phyloP scores from a whole-genome alignment of 768 basidiomycete genomes.

The Phanerochaete carnosa region DNA sequence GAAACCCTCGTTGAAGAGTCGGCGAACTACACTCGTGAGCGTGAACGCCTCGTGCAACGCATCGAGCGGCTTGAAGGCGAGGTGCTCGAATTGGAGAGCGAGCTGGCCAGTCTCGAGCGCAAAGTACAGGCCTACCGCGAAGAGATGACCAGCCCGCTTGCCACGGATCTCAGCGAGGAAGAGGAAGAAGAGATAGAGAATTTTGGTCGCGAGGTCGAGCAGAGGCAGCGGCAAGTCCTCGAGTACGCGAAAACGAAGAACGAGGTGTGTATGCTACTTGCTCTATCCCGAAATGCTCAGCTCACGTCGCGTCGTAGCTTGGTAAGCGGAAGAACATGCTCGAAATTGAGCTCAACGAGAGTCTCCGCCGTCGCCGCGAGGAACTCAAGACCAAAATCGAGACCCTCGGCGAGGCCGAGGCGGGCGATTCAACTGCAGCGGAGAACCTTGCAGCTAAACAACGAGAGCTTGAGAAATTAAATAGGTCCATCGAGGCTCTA shows the following conservation, averaged over 20 bases:
- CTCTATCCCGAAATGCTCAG: neutral
- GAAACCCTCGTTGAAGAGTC: constrained; percentile 67
- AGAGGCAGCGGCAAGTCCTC: constrained; percentile 63
- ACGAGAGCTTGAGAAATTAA: constrained; percentile 68
- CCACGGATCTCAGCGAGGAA: constrained; percentile 64
- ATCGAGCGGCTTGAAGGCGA: constrained; percentile 64
- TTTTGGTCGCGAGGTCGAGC: constrained; percentile 75
- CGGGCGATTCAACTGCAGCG: constrained; percentile 51
- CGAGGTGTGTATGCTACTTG: constrained; percentile 58
- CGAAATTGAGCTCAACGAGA: constrained; percentile 93
- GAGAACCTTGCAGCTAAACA: constrained; percentile 67
- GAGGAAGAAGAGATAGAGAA: constrained; percentile 66
- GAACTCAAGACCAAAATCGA: constrained; percentile 80
- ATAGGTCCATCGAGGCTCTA: constrained; percentile 61
- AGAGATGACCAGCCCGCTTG: constrained; percentile 75
- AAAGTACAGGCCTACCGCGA: constrained; percentile 61
- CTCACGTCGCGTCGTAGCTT: constrained; percentile 3
- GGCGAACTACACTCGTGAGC: constrained; percentile 56
- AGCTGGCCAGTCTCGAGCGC: constrained; percentile 57
- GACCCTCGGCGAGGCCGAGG: constrained; percentile 58
- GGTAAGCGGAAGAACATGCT: constrained; percentile 71
- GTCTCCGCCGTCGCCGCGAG: constrained; percentile 72
- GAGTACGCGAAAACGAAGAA: constrained; percentile 66
- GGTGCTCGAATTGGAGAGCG: constrained; percentile 68
- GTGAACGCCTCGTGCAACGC: constrained; percentile 62